Percentiles rank a stretch among this genome's conserved stretches.
These are phyloP conservation scores for Tephrocybe sp. DNA, from an alignment of 768 basidiomycete species.

Conservation along the genomic window DNA sequence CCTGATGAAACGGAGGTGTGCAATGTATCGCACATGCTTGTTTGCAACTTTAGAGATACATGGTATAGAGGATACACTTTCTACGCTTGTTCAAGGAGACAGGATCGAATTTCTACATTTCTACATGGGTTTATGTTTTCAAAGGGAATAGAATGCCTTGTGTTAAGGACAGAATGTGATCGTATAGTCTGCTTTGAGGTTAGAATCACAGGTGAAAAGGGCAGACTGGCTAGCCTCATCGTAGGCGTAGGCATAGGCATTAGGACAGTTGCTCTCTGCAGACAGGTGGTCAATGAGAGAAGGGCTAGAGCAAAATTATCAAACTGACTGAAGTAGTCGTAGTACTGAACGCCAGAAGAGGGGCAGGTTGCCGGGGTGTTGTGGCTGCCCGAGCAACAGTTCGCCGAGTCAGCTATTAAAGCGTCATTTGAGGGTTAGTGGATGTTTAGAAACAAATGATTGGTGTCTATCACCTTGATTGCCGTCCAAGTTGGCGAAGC, in stretches of 20 bases:
- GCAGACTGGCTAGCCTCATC: conserved; percentile 55
- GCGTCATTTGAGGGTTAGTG: conserved; percentile 43
- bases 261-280: conserved; percentile 40
- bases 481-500: conserved; percentile 42
- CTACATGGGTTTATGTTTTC: no score
- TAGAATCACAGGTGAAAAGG: conserved; percentile 49
- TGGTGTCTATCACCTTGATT: conserved; percentile 39
- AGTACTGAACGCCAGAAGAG: conserved; percentile 39
- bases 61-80: no score
- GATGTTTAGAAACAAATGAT: not conserved
- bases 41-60: no score
- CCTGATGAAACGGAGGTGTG: no score
- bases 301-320: not conserved
- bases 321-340: conserved; percentile 36
- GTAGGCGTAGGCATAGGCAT: conserved; percentile 54
- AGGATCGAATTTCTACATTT: no score
- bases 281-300: not conserved
- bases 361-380: conserved; percentile 58
- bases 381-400: conserved; percentile 64
- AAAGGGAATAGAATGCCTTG: not conserved
- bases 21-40: no score
- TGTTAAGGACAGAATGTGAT: conserved; percentile 50
- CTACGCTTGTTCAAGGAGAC: no score
- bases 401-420: conserved; percentile 49
- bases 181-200: conserved; percentile 43